A percentile compares a stretch with the other conserved stretches of the same genome.
Evolutionary conservation across 2,329 filamentous ascomycete genomes (phyloP).

Genomic region (Aspergillus sp.): DNA sequence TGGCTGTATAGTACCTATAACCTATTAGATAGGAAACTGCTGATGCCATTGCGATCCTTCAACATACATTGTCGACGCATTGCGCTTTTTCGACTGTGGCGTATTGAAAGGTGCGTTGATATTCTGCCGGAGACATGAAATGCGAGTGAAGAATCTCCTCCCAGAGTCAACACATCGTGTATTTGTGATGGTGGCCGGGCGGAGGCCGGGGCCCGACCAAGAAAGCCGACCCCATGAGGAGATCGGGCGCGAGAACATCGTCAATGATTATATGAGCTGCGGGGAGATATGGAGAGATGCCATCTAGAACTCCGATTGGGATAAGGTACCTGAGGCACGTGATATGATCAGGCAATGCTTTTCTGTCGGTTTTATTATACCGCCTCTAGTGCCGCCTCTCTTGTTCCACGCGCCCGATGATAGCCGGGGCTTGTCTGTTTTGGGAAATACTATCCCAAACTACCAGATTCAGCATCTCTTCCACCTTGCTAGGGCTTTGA

Average conservation of each 20-base stretch:
- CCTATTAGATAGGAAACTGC: constrained; percentile 12
- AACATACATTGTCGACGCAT: constrained; percentile 62
- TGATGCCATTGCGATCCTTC: constrained; percentile 18
- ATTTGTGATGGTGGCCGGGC: constrained; percentile 17
- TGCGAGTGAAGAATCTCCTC: constrained; percentile 38
- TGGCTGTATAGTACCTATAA: constrained; percentile 64
- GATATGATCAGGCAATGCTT: constrained; percentile 11
- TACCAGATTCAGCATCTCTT: not conserved
- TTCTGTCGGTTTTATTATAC: not conserved
- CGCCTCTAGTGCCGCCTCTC: not conserved
- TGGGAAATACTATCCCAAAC: not conserved
- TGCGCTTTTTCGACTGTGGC: constrained; percentile 48
- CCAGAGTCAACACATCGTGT: constrained; percentile 25
- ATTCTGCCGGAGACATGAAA: constrained; percentile 29
- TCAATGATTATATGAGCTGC: constrained; percentile 14
- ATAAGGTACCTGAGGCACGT: constrained; percentile 23
- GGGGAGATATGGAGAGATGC: constrained; percentile 18
- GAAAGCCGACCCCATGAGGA: constrained; percentile 28
- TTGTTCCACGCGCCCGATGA: not conserved
- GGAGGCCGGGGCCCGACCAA: constrained; percentile 15
- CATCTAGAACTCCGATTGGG: constrained; percentile 6
- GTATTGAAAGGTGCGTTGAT: constrained; percentile 37
- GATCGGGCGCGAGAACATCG: constrained; percentile 34
- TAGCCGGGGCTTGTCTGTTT: not conserved
- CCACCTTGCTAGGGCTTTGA: not conserved